Conservation (phyloP, 2,329 filamentous ascomycete species). For the Penicillium hordei region DNA sequence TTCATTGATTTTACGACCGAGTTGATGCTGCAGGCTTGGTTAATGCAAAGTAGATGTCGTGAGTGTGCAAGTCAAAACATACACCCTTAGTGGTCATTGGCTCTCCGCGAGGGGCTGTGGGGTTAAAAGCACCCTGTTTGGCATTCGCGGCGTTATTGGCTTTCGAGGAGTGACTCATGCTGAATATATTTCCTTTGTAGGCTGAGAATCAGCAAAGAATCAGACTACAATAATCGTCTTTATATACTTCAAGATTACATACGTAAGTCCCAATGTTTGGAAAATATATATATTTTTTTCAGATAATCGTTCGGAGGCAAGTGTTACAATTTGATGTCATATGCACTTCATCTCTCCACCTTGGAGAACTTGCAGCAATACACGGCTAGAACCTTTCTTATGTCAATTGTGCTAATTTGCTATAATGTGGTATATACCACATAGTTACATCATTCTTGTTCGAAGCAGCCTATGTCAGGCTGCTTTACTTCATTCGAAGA, state of each 20-base stretch:
- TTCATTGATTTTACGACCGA: constrained; percentile 59
- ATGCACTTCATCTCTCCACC: too few relatives aligned
- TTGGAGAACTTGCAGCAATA: too few relatives aligned
- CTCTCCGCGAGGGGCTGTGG: constrained; percentile 51
- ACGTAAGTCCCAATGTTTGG: too few relatives aligned
- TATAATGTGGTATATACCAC: too few relatives aligned
- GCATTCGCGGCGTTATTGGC: constrained; percentile 52
- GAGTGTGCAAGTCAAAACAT: constrained; percentile 32
- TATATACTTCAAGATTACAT: too few relatives aligned
- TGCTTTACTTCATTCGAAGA: background rate
- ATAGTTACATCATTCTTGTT: too few relatives aligned
- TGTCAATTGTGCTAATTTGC: too few relatives aligned
- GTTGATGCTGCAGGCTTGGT: constrained; percentile 57
- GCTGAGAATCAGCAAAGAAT: background rate
- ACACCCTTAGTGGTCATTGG: constrained; percentile 58
- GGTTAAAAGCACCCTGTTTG: constrained; percentile 57
- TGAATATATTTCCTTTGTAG: background rate
- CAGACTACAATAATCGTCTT: too few relatives aligned
- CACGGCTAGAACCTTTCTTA: too few relatives aligned
- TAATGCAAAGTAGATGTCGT: constrained; percentile 13
- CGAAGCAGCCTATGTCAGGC: background rate
- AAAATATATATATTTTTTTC: too few relatives aligned
- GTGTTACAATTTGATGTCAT: too few relatives aligned
- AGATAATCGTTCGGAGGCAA: too few relatives aligned
- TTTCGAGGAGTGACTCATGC: constrained; percentile 42